These are phyloP conservation scores for Fibroporia radiculosa DNA, from an alignment of 768 basidiomycete species.

Conservation along the genomic window DNA sequence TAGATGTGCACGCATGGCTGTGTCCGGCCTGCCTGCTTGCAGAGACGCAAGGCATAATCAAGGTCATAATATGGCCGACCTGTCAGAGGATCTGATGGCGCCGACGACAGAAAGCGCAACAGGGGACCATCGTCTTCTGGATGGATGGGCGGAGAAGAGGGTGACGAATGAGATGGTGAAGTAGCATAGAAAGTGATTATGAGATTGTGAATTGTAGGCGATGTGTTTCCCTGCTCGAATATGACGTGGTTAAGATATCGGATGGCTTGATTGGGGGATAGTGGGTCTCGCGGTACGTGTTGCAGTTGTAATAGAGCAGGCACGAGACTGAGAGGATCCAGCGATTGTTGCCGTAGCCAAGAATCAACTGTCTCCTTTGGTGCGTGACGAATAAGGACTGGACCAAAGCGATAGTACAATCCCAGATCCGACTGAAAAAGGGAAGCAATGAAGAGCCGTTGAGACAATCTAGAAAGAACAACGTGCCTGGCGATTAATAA, in stretches of 20 bases:
- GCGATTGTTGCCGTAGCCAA: conserved; percentile 75
- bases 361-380: conserved; percentile 89
- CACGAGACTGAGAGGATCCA: conserved; percentile 80
- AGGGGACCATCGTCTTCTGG: conserved; percentile 67
- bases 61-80: conserved; percentile 91
- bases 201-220: conserved; percentile 88
- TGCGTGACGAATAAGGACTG: conserved; percentile 77
- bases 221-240: conserved; percentile 72
- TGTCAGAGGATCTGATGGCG: conserved; percentile 76
- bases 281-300: conserved; percentile 60
- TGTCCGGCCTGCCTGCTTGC: conserved; percentile 72
- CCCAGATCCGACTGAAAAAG: conserved; percentile 68
- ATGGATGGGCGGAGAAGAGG: conserved; percentile 30
- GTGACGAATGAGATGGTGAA: conserved; percentile 37
- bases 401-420: conserved; percentile 88
- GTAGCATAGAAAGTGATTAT: conserved; percentile 81
- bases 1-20: conserved; percentile 96
- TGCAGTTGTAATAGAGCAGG: conserved; percentile 84
- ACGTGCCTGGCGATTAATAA: conserved; percentile 81
- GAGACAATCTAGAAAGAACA: background rate
- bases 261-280: conserved; percentile 78
- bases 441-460: conserved; percentile 3
- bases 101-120: conserved; percentile 73
- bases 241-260: conserved; percentile 84
- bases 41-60: conserved; percentile 91